Evolutionary conservation across 176 grass and related monocot genomes (phyloP), one percentile per base, ranked within the genome.

Genomic region (Puccinellia tenuiflora): DNA sequence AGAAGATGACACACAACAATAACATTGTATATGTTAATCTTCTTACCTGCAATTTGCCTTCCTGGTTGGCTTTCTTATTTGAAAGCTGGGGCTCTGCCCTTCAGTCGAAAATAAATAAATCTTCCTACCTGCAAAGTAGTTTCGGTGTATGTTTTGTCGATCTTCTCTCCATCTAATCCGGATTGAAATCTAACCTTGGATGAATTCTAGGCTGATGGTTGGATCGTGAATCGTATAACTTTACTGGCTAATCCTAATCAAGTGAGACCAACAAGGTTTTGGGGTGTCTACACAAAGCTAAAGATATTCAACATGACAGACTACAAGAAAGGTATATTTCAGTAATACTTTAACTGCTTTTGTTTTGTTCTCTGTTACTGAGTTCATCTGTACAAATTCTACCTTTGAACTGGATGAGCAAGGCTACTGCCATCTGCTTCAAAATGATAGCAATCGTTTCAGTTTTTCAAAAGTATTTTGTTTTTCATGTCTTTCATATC

Each of bases 241-340:
- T 89, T 97, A 78, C 70, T 97, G 50, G 85, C 92, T 22, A 97
- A 97, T 87, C 95, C 95, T 79, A 97, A 97, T 76, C 83, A 84
- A 80, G 69, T 86, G 69, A 91, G 92, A 71, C 95, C 95, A 54
- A 94, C 92, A 73, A 87, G 95, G 35, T 97, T 97, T 76, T 97
- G 95, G 95, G 95, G 95, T 22, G 95, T 97, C 67, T 97, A 97
- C 35, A 97, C 95, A 16, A 97, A 97, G 80, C 68, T 94, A 9
- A 97, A 97, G 85, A 97, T 97, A 83, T 97, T 97, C 77, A 94
- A 90, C 70, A 83, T 97, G 92, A 97, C 92, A 68, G 56, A 4
- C 63, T 97, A 97, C 84, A 92, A 82, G 85, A 97, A 94, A 68
- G 90, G 95, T 92, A 85, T 6, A 57, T n/a, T 59, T 35, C 22